These are phyloP conservation scores for Rhodotorula sp. DNA, from an alignment of 1,284 basidiomycete species.

Conservation along the genomic window DNA sequence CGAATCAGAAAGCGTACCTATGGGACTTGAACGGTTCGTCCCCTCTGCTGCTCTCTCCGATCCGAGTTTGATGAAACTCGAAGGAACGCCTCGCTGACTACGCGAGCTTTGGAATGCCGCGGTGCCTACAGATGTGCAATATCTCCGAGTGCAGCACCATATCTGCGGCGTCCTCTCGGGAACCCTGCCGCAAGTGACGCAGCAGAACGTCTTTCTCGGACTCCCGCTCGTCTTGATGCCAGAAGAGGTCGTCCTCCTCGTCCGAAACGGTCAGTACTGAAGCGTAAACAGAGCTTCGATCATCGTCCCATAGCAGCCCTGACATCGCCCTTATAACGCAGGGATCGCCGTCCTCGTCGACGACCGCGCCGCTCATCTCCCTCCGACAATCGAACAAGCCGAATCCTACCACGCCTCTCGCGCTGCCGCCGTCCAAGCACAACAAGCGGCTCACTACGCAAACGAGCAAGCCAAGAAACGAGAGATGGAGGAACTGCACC, in stretches of 20 bases:
- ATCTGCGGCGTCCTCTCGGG: conserved; percentile 83
- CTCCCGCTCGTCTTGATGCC: conserved; percentile 81
- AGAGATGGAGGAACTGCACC: conserved; percentile 51
- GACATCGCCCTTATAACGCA: conserved; percentile 46
- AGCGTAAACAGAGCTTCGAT: background rate
- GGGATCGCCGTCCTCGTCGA: conserved; percentile 75
- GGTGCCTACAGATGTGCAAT: conserved; percentile 63
- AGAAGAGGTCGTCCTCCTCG: conserved; percentile 85
- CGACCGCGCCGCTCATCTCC: conserved; percentile 62
- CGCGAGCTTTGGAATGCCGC: background rate
- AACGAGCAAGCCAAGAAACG: conserved; percentile 49
- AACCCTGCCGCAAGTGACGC: conserved; percentile 88
- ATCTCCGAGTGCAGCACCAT: conserved; percentile 70
- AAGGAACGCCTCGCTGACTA: background rate
- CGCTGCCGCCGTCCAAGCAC: conserved; percentile 54
- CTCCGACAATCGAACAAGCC: conserved; percentile 55
- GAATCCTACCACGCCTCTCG: conserved; percentile 31
- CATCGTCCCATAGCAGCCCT: background rate
- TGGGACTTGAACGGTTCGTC: conserved; percentile 71
- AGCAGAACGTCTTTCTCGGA: conserved; percentile 96
- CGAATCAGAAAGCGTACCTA: conserved; percentile 68
- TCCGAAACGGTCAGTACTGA: conserved; percentile 64
- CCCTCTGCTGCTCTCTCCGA: conserved; percentile 8
- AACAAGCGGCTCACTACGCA: conserved; percentile 57
- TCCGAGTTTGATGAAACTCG: background rate